Base-by-base conservation (phyloP, 164 flowering plant genomes). In the Nymphaea thermarum region DNA sequence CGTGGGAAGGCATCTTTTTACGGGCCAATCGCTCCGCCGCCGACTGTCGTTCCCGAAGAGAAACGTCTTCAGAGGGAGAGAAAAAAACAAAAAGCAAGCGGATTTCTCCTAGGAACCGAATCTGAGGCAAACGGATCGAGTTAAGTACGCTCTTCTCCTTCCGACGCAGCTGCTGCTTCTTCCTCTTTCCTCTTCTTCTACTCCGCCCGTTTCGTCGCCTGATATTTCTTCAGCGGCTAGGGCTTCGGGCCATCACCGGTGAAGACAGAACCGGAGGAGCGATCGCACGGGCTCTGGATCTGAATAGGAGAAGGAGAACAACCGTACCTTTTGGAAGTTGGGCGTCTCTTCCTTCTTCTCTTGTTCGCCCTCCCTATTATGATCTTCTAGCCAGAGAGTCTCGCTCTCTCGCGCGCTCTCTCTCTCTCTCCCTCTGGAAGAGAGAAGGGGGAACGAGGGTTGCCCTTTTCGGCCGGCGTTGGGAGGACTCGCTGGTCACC, bases 1-100 rank as follows among this genome's bases (percentile, higher is more conserved):
- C 77, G 65, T 76, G 73, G 15, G 81, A 74, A 47, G 83, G 83
- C 83, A 80, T 80, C 78, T 47, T 66, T 61, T 36, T 8, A 10
- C 55, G 55, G 12, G 57, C 57, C 57, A 51, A 51, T 51, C 57
- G 15, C 8, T 51, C 57, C 14, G 57, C 57, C 57, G 57, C 57
- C 57, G 57, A 51, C 14, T 51, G 8, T 51, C 57, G 12, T 25
- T 25, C 36, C 36, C 36, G 36, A 25, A 25, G 36, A 25, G 36
- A 25, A 25, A 25, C 36, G 36, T 25, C 36, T 25, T 25, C 36
- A 25, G 36, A 25, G 36, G 36, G 36, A 25, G 36, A 25, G 36
- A 25, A 0, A 25, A 25, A 25, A 8, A 51, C 12, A 15, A 51
- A 51, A 51, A 51, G 12, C 12, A 51, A 15, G 2, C 57, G 8